Base-by-base conservation (phyloP, 2,329 filamentous ascomycete genomes). In the Cercospora sp. region DNA sequence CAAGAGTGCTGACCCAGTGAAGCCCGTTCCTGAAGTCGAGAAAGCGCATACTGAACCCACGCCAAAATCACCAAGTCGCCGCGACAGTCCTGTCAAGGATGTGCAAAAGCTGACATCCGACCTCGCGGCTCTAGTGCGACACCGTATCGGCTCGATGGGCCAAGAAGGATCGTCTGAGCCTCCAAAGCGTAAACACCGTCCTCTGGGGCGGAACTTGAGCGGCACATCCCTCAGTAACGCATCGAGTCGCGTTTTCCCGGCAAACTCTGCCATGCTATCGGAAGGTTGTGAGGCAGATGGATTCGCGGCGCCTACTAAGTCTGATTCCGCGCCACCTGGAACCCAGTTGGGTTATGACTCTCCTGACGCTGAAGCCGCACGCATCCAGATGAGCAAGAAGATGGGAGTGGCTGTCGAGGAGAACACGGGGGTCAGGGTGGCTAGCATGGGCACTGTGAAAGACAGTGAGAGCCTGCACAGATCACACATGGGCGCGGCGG, bases 271-370 rank as follows among this genome's bases (percentile, higher is more conserved):
- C 18, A 66, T 70, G 5, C 32, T 61, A 8, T 68, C 71, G 24
- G 65, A 67, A 10, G 59, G 67, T 21, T 71, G 69, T 10, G 66
- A 66, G 32, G 69, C 71, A 3, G 73, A 76, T 66, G 73, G 71
- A 28, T 73, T 71, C 59, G 45, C 57, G 49, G 61, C 61, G n/a
- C 60, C 53, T 30, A 53, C 61, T 26, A 72, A 72, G 12, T 68
- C 62, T 18, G 61, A 64, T 12, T 55, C 60, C 37, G 65, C 69
- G 30, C 71, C 75, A 13, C 74, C 74, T 7, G 74, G 77, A 62
- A 79, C 78, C 53, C 77, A 79, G 69, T 73, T 80, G 21, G 77
- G 74, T 0, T 80, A 80, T 60, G 78, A 79, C 26, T 74, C 71
- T 0, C 72, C 73, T 13, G 78, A 78, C 12, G 74, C 75, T 5